Evolutionary conservation across 2,329 filamentous ascomycete genomes (phyloP), one percentile per base, ranked within the genome.

Genomic region (Pseudomassariella vexata): DNA sequence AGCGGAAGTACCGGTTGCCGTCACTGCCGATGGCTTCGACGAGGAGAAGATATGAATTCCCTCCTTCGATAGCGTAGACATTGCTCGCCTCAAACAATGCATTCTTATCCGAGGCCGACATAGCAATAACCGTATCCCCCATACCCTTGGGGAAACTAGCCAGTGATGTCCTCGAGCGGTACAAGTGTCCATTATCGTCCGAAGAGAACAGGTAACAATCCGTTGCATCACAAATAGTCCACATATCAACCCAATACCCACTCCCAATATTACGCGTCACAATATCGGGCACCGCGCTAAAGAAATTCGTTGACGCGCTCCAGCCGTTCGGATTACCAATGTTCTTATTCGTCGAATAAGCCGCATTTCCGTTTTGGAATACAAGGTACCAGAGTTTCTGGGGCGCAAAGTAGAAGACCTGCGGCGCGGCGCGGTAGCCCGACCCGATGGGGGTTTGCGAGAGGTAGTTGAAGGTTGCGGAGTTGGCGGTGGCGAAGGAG

Each of bases 311-410:
- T 2, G 55, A 55, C 0, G 55, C 56, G 5, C 44, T 59, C 60
- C 61, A 63, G 3, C 59, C 59, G 6, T 43, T 36, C 1, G 60
- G 59, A 37, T 65, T 49, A 43, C 38, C 49, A 37, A 64, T 62
- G 36, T 63, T 51, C 3, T 38, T 30, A 41, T 63, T 63, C 34
- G 59, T 63, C 12, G 56, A 60, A 45, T 62, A 63, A 5, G 60
- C 60, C 5, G 60, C 59, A 32, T 64, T 63, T 36, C 49, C 56
- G 41, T 63, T 59, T 38, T 63, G 58, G 42, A 50, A 63, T 37
- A 65, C 43, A 11, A 63, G 52, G 34, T 63, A 63, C 60, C 59
- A 63, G 7, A 60, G 48, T 19, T 55, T 55, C 18, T 65, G 59
- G 1, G 60, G 59, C 12, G 41, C 54, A 18, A 63, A 62, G 46